Base-by-base conservation (phyloP, 2,329 filamentous ascomycete species). In the Raffaelea albimanens region DNA sequence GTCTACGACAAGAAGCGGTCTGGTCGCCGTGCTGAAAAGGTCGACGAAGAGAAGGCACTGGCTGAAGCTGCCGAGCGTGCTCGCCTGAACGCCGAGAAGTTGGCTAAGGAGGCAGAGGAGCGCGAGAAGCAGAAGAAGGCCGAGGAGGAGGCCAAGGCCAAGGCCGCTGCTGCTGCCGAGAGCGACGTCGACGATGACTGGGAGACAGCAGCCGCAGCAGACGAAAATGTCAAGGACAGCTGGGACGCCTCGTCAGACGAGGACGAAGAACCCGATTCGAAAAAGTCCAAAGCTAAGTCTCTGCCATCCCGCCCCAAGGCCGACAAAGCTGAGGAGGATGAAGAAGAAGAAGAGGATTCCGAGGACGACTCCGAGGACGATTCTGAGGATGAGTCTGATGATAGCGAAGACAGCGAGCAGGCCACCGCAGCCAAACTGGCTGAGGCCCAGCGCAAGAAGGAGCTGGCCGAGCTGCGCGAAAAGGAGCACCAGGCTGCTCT, bases 401-500 rank as follows among this genome's bases (percentile, higher is more conserved):
- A 81, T 4, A 79, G 75, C 2, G 77, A 75, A 1, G 82, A 85
- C 21, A 84, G 89, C 47, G 87, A 94, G 61, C 80, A 84, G 53
- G 69, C 76, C 50, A 83, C 83, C n/a, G 85, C 85, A n/a, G 73
- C 81, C 38, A 73, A 85, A 60, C 76, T 76, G 52, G 86, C 85
- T 16, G 81, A 85, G 58, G 82, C 81, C 21, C 80, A 85, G 61
- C 80, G 84, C 59, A 96, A 96, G 71, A 85, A 82, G 56, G 90
- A 95, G 61, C 89, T 89, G 40, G 87, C 88, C 16, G 88, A 93
- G 58, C 81, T 91, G 61, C 81, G 91, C 60, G 86, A 89, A 68
- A 87, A 87, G 68, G 85, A 89, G 50, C 87, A 95, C 63, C 87
- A 96, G 66, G 91, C 89, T 53, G 93, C 93, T 18, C 67, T 96